Evolutionary conservation across 495 filamentous ascomycete genomes (phyloP), one percentile per base, ranked within the genome.

Genomic region (Aspergillus heteromorphus): DNA sequence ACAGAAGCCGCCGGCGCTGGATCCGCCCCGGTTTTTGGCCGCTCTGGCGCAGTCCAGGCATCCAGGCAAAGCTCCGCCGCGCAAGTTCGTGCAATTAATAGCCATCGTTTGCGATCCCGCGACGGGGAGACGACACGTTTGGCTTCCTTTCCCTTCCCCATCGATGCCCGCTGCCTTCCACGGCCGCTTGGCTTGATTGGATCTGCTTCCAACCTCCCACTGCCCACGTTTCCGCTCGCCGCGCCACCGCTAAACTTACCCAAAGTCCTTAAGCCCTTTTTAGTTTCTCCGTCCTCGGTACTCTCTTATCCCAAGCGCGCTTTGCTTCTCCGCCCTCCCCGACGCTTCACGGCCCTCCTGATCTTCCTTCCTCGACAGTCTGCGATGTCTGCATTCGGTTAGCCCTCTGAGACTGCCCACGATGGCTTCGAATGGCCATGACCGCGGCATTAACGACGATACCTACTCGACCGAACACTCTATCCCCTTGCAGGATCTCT

Each of bases 401-500:
- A 75, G 66, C 61, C 40, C 52, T 53, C 63, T 58, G 50, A 65
- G 55, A 43, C 38, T 66, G 74, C 75, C 70, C 57, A 73, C 71
- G 67, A 88, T 88, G 85, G 81, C 83, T 70, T 79, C 81, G 48
- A 73, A 79, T 69, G 77, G 73, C 64, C 72, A 73, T 30, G 73
- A 71, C 58, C 69, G 77, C 64, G 70, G 74, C 57, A 69, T 77
- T 57, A 64, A 67, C 55, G 61, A 76, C 57, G 72, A 74, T 49
- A 64, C 70, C 25, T 63, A 75, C 54, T 58, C 79, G 36, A 67
- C 81, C 29, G 72, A 80, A 47, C 86, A 89, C 55, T 87, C 86
- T 40, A 95, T 96, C 70, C 90, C 92, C 45, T 75, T 97, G 45
- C 87, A 87, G 67, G 85, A 95, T 67, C 83, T 96, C 45, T 83